These are phyloP conservation scores for Chlorencoelia australis DNA, from an alignment of 2,329 filamentous ascomycete genomes.

Conservation along the genomic window DNA sequence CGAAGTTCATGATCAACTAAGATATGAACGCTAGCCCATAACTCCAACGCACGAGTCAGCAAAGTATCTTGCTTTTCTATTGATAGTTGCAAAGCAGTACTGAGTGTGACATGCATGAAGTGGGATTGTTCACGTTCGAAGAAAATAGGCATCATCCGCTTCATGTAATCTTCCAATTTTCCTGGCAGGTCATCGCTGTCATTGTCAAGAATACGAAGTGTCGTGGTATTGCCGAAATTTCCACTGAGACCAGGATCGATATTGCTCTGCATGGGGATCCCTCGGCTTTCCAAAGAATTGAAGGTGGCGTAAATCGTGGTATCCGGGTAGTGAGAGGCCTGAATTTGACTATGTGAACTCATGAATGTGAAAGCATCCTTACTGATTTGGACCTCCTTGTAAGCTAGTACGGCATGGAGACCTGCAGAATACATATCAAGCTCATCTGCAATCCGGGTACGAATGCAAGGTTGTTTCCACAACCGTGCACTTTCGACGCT, in stretches of 20 bases:
- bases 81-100: conserved; percentile 38
- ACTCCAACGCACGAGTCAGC: conserved; percentile 47
- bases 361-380: conserved; percentile 41
- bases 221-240: conserved; percentile 23
- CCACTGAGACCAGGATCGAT: conserved; percentile 26
- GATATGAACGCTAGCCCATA: conserved; percentile 56
- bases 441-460: conserved; percentile 51
- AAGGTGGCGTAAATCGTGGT: conserved; percentile 28
- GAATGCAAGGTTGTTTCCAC: conserved; percentile 55
- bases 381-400: conserved; percentile 46
- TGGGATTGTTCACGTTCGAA: conserved; percentile 49
- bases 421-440: conserved; percentile 54
- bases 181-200: conserved; percentile 49
- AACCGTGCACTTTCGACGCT: conserved; percentile 53
- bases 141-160: conserved; percentile 45
- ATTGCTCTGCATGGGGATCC: conserved; percentile 24
- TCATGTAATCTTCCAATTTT: conserved; percentile 52
- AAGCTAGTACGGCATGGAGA: conserved; percentile 51
- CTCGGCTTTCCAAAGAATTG: conserved; percentile 20
- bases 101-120: conserved; percentile 49
- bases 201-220: conserved; percentile 47
- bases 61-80: conserved; percentile 41
- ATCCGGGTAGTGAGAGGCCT: conserved; percentile 50
- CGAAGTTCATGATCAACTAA: conserved; percentile 50
- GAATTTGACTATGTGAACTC: conserved; percentile 35